Conservation (phyloP, 192 early-diverging fungal species). For the Coemansia sp. region DNA sequence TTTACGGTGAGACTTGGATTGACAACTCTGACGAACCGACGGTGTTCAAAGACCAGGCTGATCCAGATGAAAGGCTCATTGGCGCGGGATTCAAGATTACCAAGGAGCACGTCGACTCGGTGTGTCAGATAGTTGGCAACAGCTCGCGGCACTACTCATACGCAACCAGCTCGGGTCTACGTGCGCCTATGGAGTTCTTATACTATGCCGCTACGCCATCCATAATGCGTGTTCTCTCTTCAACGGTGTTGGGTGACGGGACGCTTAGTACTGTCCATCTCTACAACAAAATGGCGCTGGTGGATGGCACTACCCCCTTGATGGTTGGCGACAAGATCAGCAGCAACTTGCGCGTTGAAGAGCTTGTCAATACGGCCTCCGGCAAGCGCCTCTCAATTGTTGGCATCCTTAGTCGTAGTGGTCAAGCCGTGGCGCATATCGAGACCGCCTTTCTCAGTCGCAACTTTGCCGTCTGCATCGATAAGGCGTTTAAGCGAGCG, state of each 20-base stretch:
- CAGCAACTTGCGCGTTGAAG: constrained; percentile 70
- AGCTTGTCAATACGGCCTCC: constrained; percentile 74
- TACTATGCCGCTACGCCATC: constrained; percentile 78
- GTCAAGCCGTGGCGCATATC: constrained; percentile 69
- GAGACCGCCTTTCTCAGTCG: constrained; percentile 79
- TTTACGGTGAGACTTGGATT: constrained; percentile 9
- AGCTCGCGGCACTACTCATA: constrained; percentile 59
- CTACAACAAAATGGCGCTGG: constrained; percentile 76
- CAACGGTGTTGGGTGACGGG: constrained; percentile 84
- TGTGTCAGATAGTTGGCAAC: constrained; percentile 75
- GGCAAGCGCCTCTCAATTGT: constrained; percentile 71
- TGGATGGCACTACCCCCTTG: constrained; percentile 64
- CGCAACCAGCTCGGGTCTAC: constrained; percentile 55
- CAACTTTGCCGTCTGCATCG: constrained; percentile 52
- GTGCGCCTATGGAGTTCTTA: constrained; percentile 89
- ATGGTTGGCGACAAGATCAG: constrained; percentile 72
- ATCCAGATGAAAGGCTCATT: not conserved
- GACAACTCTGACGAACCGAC: constrained; percentile 1
- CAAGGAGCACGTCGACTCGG: constrained; percentile 84
- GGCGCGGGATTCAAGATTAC: constrained; percentile 15
- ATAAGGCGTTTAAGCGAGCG: constrained; percentile 74
- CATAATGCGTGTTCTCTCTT: constrained; percentile 77
- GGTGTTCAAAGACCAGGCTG: not conserved
- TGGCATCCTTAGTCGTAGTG: constrained; percentile 33
- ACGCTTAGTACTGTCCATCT: constrained; percentile 85